Conservation (phyloP, 371 early-diverging fungal species). For the Rhizomucor pusillus region DNA sequence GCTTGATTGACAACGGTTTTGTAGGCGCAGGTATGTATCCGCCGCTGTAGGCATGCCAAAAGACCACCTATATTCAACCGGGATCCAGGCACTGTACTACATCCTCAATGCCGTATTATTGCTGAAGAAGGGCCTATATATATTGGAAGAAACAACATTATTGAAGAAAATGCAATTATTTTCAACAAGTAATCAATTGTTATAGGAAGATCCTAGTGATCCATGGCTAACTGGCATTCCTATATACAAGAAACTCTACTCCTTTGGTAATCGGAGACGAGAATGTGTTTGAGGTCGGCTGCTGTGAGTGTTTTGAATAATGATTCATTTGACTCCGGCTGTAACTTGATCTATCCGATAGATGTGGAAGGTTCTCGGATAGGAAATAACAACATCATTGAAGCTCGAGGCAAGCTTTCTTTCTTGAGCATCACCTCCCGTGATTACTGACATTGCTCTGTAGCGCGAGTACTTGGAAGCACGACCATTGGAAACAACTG, state of each 20-base stretch:
- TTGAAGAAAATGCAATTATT: slow-evolving; percentile 73
- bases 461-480: slow-evolving; percentile 59
- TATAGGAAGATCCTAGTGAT: background rate
- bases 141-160: slow-evolving; percentile 71
- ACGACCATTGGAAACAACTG: slow-evolving; percentile 70
- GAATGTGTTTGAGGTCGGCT: slow-evolving; percentile 77
- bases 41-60: background rate
- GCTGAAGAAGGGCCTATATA: slow-evolving; percentile 71
- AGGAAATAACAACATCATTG: slow-evolving; percentile 68
- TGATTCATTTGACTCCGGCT: background rate
- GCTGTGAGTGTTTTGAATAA: slow-evolving; percentile 41
- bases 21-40: slow-evolving; percentile 14
- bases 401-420: slow-evolving; percentile 54
- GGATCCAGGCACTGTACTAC: slow-evolving; percentile 63
- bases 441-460: background rate
- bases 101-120: slow-evolving; percentile 73
- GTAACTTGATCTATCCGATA: slow-evolving; percentile 15
- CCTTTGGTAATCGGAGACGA: slow-evolving; percentile 73
- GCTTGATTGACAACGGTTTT: background rate
- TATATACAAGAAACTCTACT: slow-evolving; percentile 29
- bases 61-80: background rate
- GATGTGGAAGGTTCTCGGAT: slow-evolving; percentile 70
- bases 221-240: background rate
- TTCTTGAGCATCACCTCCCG: background rate
- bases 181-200: slow-evolving; percentile 57